Conservation (phyloP, 2,329 filamentous ascomycete species). For the Fusarium mexicanum region DNA sequence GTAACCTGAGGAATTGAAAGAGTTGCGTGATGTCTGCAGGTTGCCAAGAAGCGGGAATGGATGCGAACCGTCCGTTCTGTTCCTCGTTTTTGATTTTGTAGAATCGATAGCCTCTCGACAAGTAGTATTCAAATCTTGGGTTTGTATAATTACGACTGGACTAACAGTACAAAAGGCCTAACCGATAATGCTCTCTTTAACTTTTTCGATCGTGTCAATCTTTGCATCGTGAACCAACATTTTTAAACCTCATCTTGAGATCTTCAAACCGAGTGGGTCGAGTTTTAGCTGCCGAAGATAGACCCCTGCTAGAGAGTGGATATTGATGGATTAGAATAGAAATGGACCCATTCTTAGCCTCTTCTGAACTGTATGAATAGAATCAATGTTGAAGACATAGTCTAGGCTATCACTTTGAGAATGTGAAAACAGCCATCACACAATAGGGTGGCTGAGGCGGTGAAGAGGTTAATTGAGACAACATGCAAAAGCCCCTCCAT, state of each 20-base stretch:
- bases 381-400: background rate
- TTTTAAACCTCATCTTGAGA: constrained; percentile 10
- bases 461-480: background rate
- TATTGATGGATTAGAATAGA: constrained; percentile 4
- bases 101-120: background rate
- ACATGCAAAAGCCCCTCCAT: background rate
- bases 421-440: background rate
- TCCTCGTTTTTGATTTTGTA: background rate
- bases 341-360: constrained; percentile 23
- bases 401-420: background rate
- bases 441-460: background rate
- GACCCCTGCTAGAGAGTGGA: constrained; percentile 33
- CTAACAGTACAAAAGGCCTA: fast-evolving
- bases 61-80: background rate
- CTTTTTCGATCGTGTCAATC: background rate
- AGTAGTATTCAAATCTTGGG: background rate
- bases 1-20: background rate
- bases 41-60: background rate
- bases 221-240: background rate
- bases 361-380: background rate
- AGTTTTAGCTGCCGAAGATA: constrained; percentile 15
- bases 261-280: constrained; percentile 20
- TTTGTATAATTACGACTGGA: fast-evolving
- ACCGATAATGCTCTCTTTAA: too few species aligned
- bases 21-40: background rate